Evolutionary conservation across 768 basidiomycete species (phyloP).

Genomic region (Kwoniella heveanensis): DNA sequence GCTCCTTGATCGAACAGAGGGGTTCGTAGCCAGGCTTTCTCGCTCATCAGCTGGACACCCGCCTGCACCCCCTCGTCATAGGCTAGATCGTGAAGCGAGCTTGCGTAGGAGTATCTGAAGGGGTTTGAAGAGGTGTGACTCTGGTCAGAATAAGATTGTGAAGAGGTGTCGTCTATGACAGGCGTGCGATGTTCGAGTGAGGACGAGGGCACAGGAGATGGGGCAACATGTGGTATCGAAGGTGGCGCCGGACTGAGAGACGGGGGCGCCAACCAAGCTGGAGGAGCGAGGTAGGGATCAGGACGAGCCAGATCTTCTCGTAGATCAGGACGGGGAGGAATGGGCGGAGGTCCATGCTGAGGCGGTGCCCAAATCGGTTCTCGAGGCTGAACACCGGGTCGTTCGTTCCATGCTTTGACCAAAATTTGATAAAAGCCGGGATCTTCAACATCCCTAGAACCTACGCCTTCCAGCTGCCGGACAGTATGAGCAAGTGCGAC

Average conservation of each 20-base stretch:
- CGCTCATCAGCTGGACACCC: conserved; percentile 30
- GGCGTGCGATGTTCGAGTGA: conserved; percentile 14
- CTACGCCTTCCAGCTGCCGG: conserved; percentile 45
- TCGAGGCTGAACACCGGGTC: conserved; percentile 21
- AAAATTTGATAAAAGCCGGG: conserved; percentile 37
- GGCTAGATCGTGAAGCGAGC: conserved; percentile 40
- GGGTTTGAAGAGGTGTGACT: conserved; percentile 21
- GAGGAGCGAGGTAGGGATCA: conserved; percentile 20
- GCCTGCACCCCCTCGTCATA: conserved; percentile 26
- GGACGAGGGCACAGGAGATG: conserved; percentile 15
- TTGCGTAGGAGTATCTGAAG: conserved; percentile 41
- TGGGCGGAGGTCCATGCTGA: conserved; percentile 6
- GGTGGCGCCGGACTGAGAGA: not conserved
- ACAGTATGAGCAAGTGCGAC: conserved; percentile 47
- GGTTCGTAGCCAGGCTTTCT: conserved; percentile 40
- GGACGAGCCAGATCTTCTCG: not conserved
- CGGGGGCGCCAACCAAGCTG: conserved; percentile 17
- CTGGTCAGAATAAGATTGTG: conserved; percentile 2
- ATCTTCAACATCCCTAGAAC: conserved; percentile 40
- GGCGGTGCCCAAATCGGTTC: conserved; percentile 21
- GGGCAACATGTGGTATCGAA: not conserved
- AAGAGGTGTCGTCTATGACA: not conserved
- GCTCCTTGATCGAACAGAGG: conserved; percentile 22
- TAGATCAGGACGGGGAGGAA: conserved; percentile 10
- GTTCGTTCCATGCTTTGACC: conserved; percentile 41